These are phyloP conservation scores for Calonectria multiphialidica DNA, from an alignment of 2,329 filamentous ascomycete species.

Conservation along the genomic window DNA sequence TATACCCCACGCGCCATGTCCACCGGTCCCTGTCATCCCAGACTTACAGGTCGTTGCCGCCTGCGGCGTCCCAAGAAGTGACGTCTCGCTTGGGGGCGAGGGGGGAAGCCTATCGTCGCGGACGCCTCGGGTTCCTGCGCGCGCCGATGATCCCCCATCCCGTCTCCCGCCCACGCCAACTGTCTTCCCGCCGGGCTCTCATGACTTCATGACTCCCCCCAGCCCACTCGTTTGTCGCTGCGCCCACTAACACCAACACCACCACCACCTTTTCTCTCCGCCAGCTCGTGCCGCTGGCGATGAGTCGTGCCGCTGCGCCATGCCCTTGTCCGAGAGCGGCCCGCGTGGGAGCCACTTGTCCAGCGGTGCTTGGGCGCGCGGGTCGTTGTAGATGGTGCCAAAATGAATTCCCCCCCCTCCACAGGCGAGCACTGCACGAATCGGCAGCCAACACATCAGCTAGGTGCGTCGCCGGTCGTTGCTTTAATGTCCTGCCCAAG, in stretches of 20 bases:
- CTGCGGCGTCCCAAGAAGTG: constrained; percentile 18
- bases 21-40: constrained; percentile 9
- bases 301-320: constrained; percentile 6
- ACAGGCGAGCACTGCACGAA: constrained; percentile 27
- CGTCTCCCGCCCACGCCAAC: constrained; percentile 36
- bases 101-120: constrained; percentile 32
- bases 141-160: constrained; percentile 47
- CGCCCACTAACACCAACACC: neutral
- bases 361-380: constrained; percentile 19
- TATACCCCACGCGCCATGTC: constrained; percentile 41
- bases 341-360: constrained; percentile 32
- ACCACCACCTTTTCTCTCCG: too few species aligned
- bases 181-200: constrained; percentile 32
- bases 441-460: constrained; percentile 36
- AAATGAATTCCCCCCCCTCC: neutral
- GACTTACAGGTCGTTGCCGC: neutral
- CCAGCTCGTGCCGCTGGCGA: neutral
- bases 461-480: constrained; percentile 13
- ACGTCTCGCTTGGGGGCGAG: neutral
- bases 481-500: neutral
- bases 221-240: neutral
- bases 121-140: constrained; percentile 46
- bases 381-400: neutral
- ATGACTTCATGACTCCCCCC: constrained; percentile 13
- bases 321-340: neutral